Evolutionary conservation across 1,139 yeast genomes (phyloP), one percentile per base, ranked within the genome.

Genomic region (Meyerozyma smithsonii): DNA sequence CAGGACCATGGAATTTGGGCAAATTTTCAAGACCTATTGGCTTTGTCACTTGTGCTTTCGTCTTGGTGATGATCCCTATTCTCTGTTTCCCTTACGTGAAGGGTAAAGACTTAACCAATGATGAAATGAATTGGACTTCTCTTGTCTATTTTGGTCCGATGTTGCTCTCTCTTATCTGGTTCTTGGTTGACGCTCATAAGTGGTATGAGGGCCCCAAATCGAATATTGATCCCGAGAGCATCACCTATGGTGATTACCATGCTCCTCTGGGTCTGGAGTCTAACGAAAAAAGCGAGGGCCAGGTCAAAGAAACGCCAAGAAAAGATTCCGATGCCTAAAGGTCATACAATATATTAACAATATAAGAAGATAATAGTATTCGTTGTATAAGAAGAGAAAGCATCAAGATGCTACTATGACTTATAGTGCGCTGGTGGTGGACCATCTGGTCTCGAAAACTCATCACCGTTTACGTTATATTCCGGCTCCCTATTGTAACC

Each of bases 1-100:
- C 77, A 11, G 92, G 90, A 2, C 90, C 90, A 2, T 81, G 86
- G 82, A 66, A 76, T 52, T 64, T 84, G 42, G 92, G 92, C 28
- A 60, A 52, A 39, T 68, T 56, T 46, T 77, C 86, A 1, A 55
- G 64, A 14, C 74, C 77, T 11, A 67, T 74, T 20, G 81, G 79
- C 24, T 42, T 49, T 16, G 46, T 64, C n/a, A 68, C 72, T 1
- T 54, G 48, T 38, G 64, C 74, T 2, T 77, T 73, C 55, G 87
- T 82, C 3, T 42, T 63, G 0, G 62, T 81, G 25, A 81, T 83
- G 81, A 70, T 79, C 41, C 87, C 87, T 28, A 74, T 82, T 41
- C 69, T 82, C 52, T 78, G 84, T 54, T 77, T 81, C 75, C 88
- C 88, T 38, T 66, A 71, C 40, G 67, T 64, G 24, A 65, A 58